Percentiles rank a stretch among this genome's conserved stretches.
These are phyloP conservation scores for Nakazawaea laoshanensis DNA, from an alignment of 805 yeast genomes.

Conservation along the genomic window DNA sequence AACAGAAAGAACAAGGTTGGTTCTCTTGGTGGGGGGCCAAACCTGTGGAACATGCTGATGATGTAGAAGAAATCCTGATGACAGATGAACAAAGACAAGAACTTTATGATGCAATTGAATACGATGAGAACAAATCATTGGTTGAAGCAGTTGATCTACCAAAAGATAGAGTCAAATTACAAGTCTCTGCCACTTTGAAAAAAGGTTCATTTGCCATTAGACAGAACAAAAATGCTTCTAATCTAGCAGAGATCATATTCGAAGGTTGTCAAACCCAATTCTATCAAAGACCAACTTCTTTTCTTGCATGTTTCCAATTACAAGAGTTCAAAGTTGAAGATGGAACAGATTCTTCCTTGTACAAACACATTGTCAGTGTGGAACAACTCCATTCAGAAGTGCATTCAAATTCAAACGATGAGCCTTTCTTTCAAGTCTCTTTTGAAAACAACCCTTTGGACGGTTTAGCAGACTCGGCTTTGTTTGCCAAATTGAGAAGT, in stretches of 20 bases:
- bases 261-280: constrained; percentile 74
- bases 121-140: constrained; percentile 53
- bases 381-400: constrained; percentile 46
- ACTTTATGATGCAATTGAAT: constrained; percentile 88
- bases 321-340: constrained; percentile 83
- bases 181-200: constrained; percentile 57
- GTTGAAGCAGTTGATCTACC: constrained; percentile 58
- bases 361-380: constrained; percentile 81
- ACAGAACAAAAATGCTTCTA: constrained; percentile 27
- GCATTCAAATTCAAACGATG: constrained; percentile 20
- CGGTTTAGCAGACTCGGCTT: constrained; percentile 70
- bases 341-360: constrained; percentile 71
- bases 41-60: constrained; percentile 13
- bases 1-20: constrained; percentile 44
- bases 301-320: constrained; percentile 60
- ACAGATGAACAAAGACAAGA: constrained; percentile 87
- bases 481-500: constrained; percentile 68
- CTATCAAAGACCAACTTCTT: constrained; percentile 73
- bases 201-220: constrained; percentile 71
- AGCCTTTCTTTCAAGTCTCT: constrained; percentile 73
- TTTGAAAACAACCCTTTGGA: constrained; percentile 87
- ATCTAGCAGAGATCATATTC: constrained; percentile 70
- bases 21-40: constrained; percentile 46
- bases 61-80: constrained; percentile 38
- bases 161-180: constrained; percentile 60